Evolutionary conservation across 2,329 filamentous ascomycete genomes (phyloP).

Genomic region (Colletotrichum sp.): DNA sequence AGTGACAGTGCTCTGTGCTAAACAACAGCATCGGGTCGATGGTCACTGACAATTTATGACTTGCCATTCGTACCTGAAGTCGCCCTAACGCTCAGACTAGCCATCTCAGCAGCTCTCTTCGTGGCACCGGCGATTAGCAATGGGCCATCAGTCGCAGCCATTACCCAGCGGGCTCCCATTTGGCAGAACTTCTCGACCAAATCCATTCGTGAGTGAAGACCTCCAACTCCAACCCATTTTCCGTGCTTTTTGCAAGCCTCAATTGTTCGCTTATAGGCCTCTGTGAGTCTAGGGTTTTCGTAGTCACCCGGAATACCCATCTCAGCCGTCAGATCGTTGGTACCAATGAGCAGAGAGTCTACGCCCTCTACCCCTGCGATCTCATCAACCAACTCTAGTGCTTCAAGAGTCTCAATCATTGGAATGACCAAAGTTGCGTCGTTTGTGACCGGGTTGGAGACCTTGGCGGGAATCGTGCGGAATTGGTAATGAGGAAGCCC

Average conservation of each 20-base stretch:
- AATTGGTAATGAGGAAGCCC: slow-evolving; percentile 40
- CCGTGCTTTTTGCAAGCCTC: slow-evolving; percentile 39
- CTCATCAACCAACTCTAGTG: slow-evolving; percentile 42
- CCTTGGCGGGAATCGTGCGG: slow-evolving; percentile 32
- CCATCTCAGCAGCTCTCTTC: slow-evolving; percentile 29
- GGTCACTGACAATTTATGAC: neutral
- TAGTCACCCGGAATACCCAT: slow-evolving; percentile 47
- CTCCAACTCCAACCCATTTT: slow-evolving; percentile 45
- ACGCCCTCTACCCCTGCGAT: slow-evolving; percentile 41
- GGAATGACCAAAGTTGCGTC: slow-evolving; percentile 41
- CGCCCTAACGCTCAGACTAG: slow-evolving; percentile 21
- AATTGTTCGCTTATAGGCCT: slow-evolving; percentile 37
- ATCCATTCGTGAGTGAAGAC: slow-evolving; percentile 43
- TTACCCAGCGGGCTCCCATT: slow-evolving; percentile 27
- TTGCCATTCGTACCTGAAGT: neutral
- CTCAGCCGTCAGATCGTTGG: slow-evolving; percentile 47
- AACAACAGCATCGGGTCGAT: neutral
- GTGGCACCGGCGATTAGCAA: slow-evolving; percentile 28
- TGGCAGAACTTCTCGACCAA: slow-evolving; percentile 39
- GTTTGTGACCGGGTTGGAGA: slow-evolving; percentile 39
- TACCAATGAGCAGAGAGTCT: slow-evolving; percentile 46
- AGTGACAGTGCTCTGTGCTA: neutral
- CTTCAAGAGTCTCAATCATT: slow-evolving; percentile 45
- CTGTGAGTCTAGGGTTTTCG: slow-evolving; percentile 31
- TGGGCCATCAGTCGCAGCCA: slow-evolving; percentile 33